These are phyloP conservation scores for Crithidia expoeki DNA, from an alignment of 208 protist genomes.

Conservation along the genomic window DNA sequence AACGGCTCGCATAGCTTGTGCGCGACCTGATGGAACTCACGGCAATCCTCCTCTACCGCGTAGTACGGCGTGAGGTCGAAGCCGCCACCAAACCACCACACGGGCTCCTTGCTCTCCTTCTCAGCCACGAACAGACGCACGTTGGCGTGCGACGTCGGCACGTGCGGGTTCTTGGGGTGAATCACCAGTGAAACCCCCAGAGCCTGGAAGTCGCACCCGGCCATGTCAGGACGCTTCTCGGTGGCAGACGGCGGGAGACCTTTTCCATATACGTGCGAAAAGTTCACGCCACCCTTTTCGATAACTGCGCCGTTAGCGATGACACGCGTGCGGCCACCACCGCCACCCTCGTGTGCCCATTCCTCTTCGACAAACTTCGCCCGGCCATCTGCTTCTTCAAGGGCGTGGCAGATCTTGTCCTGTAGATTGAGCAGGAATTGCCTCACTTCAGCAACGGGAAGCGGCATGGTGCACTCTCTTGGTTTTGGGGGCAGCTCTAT, in stretches of 20 bases:
- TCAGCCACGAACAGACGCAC: constrained; percentile 83
- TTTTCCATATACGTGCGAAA: constrained; percentile 62
- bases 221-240: constrained; percentile 46
- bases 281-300: constrained; percentile 87
- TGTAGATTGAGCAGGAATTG: constrained; percentile 43
- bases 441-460: constrained; percentile 39
- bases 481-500: background rate
- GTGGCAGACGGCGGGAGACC: constrained; percentile 48
- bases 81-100: constrained; percentile 93
- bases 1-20: constrained; percentile 55
- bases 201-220: constrained; percentile 59
- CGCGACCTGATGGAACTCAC: constrained; percentile 63
- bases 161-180: constrained; percentile 78
- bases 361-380: constrained; percentile 59
- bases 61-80: constrained; percentile 91
- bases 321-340: constrained; percentile 67
- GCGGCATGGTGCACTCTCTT: constrained; percentile 5
- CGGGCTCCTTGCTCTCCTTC: constrained; percentile 38
- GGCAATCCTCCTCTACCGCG: constrained; percentile 63
- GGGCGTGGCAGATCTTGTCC: constrained; percentile 56
- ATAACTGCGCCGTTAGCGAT: constrained; percentile 50
- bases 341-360: constrained; percentile 58
- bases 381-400: constrained; percentile 50
- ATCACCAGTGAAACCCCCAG: constrained; percentile 86
- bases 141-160: constrained; percentile 90